Evolutionary conservation across 1,284 basidiomycete species (phyloP).

Genomic region (Sanghuangporus sanghuang): DNA sequence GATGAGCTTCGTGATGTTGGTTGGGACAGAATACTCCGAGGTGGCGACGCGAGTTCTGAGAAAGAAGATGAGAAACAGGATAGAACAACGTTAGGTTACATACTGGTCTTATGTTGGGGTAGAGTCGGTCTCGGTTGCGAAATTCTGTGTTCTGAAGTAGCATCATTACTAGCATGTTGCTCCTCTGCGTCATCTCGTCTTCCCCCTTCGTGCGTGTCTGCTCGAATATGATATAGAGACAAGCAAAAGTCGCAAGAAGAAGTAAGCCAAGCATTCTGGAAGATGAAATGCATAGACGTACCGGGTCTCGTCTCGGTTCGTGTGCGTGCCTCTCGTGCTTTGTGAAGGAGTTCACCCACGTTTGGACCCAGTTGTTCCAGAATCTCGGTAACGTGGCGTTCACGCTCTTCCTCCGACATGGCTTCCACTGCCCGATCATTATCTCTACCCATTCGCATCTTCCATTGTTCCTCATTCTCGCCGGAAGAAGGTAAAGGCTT

Average conservation of each 20-base stretch:
- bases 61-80: conserved; percentile 25
- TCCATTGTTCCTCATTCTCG: conserved; percentile 18
- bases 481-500: background rate
- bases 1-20: conserved; percentile 31
- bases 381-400: conserved; percentile 35
- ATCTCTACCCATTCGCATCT: conserved; percentile 10
- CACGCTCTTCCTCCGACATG: conserved; percentile 37
- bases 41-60: conserved; percentile 44
- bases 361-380: conserved; percentile 35
- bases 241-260: background rate
- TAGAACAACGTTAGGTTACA: background rate
- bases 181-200: background rate
- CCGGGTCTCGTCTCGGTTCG: background rate
- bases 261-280: conserved; percentile 4
- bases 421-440: conserved; percentile 23
- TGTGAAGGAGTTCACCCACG: conserved; percentile 32
- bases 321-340: conserved; percentile 26
- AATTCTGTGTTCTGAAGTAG: background rate
- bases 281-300: background rate
- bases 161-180: background rate
- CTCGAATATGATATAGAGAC: background rate
- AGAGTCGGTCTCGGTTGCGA: conserved; percentile 7
- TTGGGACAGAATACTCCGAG: conserved; percentile 32
- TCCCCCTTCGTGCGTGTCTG: background rate
- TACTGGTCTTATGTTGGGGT: conserved; percentile 1